Evolutionary conservation across 2,329 filamentous ascomycete species (phyloP).

Genomic region (Cladosporium sp.): DNA sequence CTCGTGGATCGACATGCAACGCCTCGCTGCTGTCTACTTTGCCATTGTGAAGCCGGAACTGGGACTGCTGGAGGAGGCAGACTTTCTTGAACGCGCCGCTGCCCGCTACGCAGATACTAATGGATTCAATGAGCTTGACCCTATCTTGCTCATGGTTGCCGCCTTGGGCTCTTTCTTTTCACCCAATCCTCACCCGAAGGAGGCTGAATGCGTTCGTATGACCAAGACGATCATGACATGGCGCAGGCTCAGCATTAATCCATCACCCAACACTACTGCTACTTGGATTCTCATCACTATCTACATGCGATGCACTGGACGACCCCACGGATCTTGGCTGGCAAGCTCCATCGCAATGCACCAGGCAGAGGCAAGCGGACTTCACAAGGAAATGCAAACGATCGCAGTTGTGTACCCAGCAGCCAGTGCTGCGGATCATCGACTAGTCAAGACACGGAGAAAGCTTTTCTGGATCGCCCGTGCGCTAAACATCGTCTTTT

Average conservation of each 20-base stretch:
- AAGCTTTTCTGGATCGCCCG: slow-evolving; percentile 52
- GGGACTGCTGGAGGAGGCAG: slow-evolving; percentile 46
- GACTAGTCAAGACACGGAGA: slow-evolving; percentile 32
- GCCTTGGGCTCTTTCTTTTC: slow-evolving; percentile 58
- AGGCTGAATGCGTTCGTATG: slow-evolving; percentile 49
- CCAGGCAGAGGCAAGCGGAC: slow-evolving; percentile 55
- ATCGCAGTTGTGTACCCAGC: slow-evolving; percentile 37
- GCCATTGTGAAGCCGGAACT: slow-evolving; percentile 55
- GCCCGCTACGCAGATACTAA: slow-evolving; percentile 29
- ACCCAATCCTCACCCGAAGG: slow-evolving; percentile 42
- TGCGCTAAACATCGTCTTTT: slow-evolving; percentile 60
- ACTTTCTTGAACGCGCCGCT: slow-evolving; percentile 33
- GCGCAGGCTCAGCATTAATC: slow-evolving; percentile 29
- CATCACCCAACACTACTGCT: slow-evolving; percentile 42
- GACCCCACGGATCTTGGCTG: slow-evolving; percentile 57
- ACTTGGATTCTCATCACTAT: slow-evolving; percentile 57
- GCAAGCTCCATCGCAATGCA: slow-evolving; percentile 61
- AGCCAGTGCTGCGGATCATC: slow-evolving; percentile 33
- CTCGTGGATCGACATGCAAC: slow-evolving; percentile 33
- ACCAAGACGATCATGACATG: slow-evolving; percentile 46
- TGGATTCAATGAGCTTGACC: slow-evolving; percentile 44
- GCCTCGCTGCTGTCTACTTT: slow-evolving; percentile 49
- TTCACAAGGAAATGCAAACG: slow-evolving; percentile 46
- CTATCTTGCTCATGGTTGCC: slow-evolving; percentile 56
- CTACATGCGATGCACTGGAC: slow-evolving; percentile 55